These are phyloP conservation scores for Ceratocystis ficicola DNA, from an alignment of 2,329 filamentous ascomycete genomes.

Conservation along the genomic window DNA sequence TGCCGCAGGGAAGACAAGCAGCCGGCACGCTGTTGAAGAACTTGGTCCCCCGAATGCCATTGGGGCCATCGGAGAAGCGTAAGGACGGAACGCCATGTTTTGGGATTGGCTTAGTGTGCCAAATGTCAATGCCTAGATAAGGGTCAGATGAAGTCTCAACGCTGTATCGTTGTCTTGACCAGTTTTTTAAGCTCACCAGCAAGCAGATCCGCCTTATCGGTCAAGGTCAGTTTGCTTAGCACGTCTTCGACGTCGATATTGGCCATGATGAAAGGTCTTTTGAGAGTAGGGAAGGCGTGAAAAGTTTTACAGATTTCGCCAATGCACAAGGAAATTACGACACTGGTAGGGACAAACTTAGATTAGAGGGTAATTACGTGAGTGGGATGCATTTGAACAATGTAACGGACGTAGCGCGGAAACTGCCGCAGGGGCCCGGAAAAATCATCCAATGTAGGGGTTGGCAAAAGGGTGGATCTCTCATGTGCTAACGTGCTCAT, in stretches of 20 bases:
- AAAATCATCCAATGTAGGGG: background rate
- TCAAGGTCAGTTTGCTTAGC: slow-evolving; percentile 55
- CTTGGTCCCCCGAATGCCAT: slow-evolving; percentile 57
- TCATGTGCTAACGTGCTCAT: background rate
- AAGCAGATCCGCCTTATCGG: slow-evolving; percentile 69
- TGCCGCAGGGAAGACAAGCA: slow-evolving; percentile 66
- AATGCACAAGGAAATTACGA: background rate
- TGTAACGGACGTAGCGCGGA: background rate
- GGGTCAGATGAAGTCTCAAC: background rate
- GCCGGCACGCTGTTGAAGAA: slow-evolving; percentile 49
- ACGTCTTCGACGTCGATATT: slow-evolving; percentile 46
- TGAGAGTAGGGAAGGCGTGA: background rate
- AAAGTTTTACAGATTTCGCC: background rate
- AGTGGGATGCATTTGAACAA: background rate
- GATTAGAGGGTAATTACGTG: background rate
- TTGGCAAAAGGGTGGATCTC: slow-evolving; percentile 2
- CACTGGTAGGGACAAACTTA: background rate
- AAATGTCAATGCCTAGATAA: slow-evolving; percentile 50
- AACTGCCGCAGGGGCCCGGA: background rate
- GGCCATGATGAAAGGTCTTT: slow-evolving; percentile 31
- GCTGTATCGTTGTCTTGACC: background rate
- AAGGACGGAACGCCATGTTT: slow-evolving; percentile 56
- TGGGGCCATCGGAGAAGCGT: slow-evolving; percentile 69
- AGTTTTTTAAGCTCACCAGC: slow-evolving; percentile 43
- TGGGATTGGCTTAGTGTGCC: slow-evolving; percentile 43